These are phyloP conservation scores for Triticum dicoccoides DNA, from an alignment of 176 grass and related monocot genomes.

Conservation along the genomic window DNA sequence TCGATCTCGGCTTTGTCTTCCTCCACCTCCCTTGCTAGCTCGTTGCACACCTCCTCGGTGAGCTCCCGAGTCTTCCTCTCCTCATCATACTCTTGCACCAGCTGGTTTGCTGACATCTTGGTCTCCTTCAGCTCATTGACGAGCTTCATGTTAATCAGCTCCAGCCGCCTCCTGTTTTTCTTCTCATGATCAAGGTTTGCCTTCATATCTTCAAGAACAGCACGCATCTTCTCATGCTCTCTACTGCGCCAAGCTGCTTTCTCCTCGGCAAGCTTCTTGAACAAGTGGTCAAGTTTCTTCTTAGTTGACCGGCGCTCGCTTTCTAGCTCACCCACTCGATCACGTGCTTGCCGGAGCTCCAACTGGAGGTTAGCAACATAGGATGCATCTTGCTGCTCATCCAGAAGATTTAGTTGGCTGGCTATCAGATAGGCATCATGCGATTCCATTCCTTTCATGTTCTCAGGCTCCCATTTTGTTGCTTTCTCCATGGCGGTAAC, in stretches of 20 bases:
- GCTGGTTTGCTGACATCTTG: conserved; percentile 65
- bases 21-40: conserved; percentile 87
- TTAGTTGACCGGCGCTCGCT: conserved; percentile 66
- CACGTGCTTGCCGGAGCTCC: conserved; percentile 71
- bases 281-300: conserved; percentile 86
- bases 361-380: conserved; percentile 63
- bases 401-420: conserved; percentile 68
- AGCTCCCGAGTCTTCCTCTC: conserved; percentile 77
- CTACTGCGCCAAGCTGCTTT: conserved; percentile 87
- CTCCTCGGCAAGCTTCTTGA: conserved; percentile 90
- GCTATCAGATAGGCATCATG: conserved; percentile 73
- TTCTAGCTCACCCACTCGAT: conserved; percentile 64
- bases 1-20: conserved; percentile 95
- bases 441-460: conserved; percentile 51
- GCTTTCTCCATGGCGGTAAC: conserved; percentile 70
- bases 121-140: conserved; percentile 76
- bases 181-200: conserved; percentile 82
- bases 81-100: conserved; percentile 83
- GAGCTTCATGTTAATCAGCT: conserved; percentile 79
- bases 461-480: conserved; percentile 92
- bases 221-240: conserved; percentile 79
- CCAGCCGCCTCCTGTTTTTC: conserved; percentile 66
- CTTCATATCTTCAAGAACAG: conserved; percentile 87
- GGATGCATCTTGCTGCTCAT: conserved; percentile 46
- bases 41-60: conserved; percentile 90